These are phyloP conservation scores for Kalaharituber pfeilii DNA, from an alignment of 2,329 filamentous ascomycete species.

Conservation along the genomic window DNA sequence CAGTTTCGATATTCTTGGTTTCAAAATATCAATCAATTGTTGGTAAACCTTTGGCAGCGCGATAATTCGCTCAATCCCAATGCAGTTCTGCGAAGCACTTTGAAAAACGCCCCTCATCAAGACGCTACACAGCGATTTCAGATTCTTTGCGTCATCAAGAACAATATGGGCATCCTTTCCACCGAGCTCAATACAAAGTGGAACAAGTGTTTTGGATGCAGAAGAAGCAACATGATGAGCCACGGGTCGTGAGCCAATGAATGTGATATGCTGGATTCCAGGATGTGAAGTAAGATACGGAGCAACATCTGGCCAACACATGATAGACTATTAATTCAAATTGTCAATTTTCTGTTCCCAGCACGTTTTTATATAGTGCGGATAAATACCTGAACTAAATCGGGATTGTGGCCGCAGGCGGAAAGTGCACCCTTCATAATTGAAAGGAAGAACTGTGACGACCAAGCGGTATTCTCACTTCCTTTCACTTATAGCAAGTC, in stretches of 20 bases:
- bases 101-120: slow-evolving; percentile 89
- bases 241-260: slow-evolving; percentile 78
- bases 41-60: slow-evolving; percentile 62
- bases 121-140: slow-evolving; percentile 59
- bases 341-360: not conserved
- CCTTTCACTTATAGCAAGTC: slow-evolving; percentile 47
- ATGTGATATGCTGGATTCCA: slow-evolving; percentile 73
- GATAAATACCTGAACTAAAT: slow-evolving; percentile 48
- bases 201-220: slow-evolving; percentile 70
- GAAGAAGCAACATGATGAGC: slow-evolving; percentile 76
- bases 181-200: slow-evolving; percentile 77
- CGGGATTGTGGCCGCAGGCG: slow-evolving; percentile 64
- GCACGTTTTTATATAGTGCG: not conserved
- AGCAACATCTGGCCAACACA: slow-evolving; percentile 76
- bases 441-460: slow-evolving; percentile 59
- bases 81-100: slow-evolving; percentile 90
- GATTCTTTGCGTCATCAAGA: slow-evolving; percentile 57
- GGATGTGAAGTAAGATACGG: slow-evolving; percentile 70
- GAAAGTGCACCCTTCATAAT: slow-evolving; percentile 63
- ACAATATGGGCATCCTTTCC: slow-evolving; percentile 89
- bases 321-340: slow-evolving; percentile 36
- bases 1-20: slow-evolving; percentile 54
- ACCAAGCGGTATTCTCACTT: slow-evolving; percentile 93
- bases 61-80: slow-evolving; percentile 87
- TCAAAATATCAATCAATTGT: slow-evolving; percentile 49